Evolutionary conservation across 352 stramenopile species (phyloP).

Genomic region (Globisporangium cystogenes): DNA sequence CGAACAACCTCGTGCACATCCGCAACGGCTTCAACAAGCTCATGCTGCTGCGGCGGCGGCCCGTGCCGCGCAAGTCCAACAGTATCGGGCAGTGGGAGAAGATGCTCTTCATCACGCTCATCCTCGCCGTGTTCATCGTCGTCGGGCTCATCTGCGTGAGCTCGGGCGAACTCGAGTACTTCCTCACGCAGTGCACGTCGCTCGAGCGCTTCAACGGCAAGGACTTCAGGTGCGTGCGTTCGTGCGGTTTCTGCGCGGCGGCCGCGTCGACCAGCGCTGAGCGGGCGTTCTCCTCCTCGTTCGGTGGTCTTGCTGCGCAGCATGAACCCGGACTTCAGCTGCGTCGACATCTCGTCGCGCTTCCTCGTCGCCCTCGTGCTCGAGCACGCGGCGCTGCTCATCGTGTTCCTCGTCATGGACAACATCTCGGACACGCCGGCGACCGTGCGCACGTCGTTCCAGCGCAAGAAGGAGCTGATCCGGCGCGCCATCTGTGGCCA

Average conservation of each 20-base stretch:
- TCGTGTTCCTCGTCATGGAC: constrained; percentile 77
- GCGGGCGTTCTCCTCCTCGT: too few relatives aligned
- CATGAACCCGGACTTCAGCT: constrained; percentile 82
- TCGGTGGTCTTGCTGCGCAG: constrained; percentile 17
- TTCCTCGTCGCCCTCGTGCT: constrained; percentile 77
- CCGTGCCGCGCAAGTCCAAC: constrained; percentile 76
- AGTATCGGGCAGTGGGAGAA: constrained; percentile 87
- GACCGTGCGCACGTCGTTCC: constrained; percentile 71
- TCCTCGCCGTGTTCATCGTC: constrained; percentile 78
- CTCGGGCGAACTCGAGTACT: constrained; percentile 80
- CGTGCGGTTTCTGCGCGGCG: too few relatives aligned
- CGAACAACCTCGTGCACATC: constrained; percentile 82
- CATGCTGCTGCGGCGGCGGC: constrained; percentile 56
- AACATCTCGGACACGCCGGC: constrained; percentile 77
- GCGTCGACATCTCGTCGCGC: constrained; percentile 64
- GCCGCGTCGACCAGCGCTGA: too few relatives aligned
- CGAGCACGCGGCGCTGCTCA: constrained; percentile 63
- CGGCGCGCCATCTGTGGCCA: constrained; percentile 76
- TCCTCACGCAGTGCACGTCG: constrained; percentile 63
- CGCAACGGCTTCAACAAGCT: constrained; percentile 84
- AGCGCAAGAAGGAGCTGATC: constrained; percentile 84
- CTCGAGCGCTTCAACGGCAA: constrained; percentile 73
- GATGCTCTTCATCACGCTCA: constrained; percentile 78
- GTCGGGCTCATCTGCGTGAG: constrained; percentile 83
- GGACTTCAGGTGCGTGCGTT: constrained; percentile 61